These are phyloP conservation scores for Paramyrothecium roridum DNA, from an alignment of 2,329 filamentous ascomycete genomes.

Conservation along the genomic window DNA sequence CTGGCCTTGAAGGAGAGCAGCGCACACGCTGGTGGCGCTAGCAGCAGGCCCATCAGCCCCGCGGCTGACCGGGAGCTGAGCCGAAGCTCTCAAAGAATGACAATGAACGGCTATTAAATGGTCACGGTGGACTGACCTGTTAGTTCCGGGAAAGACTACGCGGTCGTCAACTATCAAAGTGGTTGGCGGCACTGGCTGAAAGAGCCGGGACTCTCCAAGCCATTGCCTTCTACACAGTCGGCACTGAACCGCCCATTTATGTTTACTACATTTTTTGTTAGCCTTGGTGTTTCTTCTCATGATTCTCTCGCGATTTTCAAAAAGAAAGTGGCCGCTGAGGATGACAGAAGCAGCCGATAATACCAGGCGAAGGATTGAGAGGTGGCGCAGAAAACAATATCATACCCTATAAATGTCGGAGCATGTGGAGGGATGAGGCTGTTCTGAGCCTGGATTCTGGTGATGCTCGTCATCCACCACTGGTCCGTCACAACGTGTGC, in stretches of 20 bases:
- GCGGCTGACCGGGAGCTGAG: conserved; percentile 93
- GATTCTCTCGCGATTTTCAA: neutral
- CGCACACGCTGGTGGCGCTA: conserved; percentile 73
- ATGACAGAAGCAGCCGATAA: neutral
- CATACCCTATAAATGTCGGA: neutral
- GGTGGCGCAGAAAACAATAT: neutral
- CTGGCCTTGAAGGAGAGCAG: conserved; percentile 98
- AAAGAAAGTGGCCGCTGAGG: neutral
- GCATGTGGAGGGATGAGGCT: neutral
- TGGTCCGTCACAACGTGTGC: neutral
- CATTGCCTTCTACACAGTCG: too few species aligned
- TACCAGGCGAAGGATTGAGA: neutral
- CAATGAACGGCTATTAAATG: conserved; percentile 94
- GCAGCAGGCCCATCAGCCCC: conserved; percentile 86
- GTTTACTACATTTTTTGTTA: too few species aligned
- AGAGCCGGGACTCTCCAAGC: too few species aligned
- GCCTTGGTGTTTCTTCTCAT: neutral
- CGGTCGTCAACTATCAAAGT: conserved; percentile 27
- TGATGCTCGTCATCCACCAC: neutral
- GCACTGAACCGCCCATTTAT: too few species aligned
- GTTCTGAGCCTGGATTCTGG: neutral
- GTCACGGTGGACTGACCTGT: conserved; percentile 19
- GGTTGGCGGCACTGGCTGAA: too few species aligned
- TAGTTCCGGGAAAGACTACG: conserved; percentile 26
- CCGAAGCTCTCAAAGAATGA: conserved; percentile 94